Percentiles rank a stretch among this genome's conserved stretches.
phyloP scores from a whole-genome alignment of 495 filamentous ascomycete species.

The Xylaria nigripes region DNA sequence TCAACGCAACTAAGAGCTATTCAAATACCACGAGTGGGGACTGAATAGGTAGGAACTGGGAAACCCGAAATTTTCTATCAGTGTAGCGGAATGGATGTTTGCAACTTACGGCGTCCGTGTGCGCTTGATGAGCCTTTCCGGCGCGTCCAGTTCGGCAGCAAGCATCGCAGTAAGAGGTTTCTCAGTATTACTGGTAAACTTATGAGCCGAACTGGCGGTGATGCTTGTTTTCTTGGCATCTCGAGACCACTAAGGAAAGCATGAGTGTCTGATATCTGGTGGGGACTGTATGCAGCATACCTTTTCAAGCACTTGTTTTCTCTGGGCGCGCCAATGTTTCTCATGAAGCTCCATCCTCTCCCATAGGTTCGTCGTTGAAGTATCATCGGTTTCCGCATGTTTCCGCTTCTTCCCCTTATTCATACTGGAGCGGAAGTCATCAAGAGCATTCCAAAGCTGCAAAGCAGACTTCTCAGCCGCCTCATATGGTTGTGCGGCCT shows the following conservation, averaged over 20 bases:
- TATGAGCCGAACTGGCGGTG: conserved; percentile 24
- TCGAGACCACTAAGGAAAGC: conserved; percentile 50
- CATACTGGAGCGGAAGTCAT: conserved; percentile 56
- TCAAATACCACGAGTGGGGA: too few species aligned
- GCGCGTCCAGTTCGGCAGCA: conserved; percentile 61
- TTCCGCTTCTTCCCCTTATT: conserved; percentile 50
- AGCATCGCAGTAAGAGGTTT: conserved; percentile 65
- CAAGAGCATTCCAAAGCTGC: conserved; percentile 76
- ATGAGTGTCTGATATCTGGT: background rate
- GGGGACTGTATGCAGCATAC: background rate
- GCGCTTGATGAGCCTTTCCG: conserved; percentile 57
- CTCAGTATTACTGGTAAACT: conserved; percentile 20
- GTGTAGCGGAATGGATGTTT: background rate
- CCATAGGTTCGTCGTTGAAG: conserved; percentile 59
- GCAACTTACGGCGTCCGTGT: conserved; percentile 46
- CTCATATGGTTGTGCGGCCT: conserved; percentile 43
- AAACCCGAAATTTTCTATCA: too few species aligned
- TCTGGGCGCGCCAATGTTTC: conserved; percentile 45
- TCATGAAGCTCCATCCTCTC: conserved; percentile 55
- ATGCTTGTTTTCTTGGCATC: conserved; percentile 40
- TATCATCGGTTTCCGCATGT: conserved; percentile 41
- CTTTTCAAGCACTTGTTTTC: conserved; percentile 48
- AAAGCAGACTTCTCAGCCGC: conserved; percentile 85
- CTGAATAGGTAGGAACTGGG: background rate
- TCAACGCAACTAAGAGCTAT: background rate